Evolutionary conservation across 2,329 filamentous ascomycete genomes (phyloP).

Genomic region (Xylaria sp.): DNA sequence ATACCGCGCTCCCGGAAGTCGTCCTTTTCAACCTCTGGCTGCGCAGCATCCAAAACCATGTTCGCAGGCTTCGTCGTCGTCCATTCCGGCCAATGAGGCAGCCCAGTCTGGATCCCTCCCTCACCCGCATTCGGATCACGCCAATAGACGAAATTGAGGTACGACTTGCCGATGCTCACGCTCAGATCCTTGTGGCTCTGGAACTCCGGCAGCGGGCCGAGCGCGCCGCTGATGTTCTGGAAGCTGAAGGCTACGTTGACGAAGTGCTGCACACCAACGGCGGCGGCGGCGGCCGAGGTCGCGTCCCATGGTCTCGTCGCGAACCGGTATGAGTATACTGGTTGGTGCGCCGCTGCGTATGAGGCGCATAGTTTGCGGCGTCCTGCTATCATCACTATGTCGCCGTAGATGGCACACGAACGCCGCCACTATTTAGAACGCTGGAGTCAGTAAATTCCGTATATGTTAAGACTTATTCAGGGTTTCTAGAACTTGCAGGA

Average conservation of each 20-base stretch:
- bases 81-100: constrained; percentile 38
- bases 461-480: too few relatives aligned
- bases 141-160: constrained; percentile 57
- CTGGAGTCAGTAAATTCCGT: too few relatives aligned
- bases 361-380: constrained; percentile 57
- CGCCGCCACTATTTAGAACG: too few relatives aligned
- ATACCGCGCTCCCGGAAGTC: constrained; percentile 59
- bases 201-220: constrained; percentile 54
- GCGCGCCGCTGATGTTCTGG: constrained; percentile 58
- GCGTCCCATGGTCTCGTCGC: constrained; percentile 57
- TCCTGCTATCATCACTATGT: constrained; percentile 59
- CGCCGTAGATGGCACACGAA: constrained; percentile 56
- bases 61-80: constrained; percentile 53
- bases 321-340: constrained; percentile 60
- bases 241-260: constrained; percentile 61
- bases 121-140: constrained; percentile 53
- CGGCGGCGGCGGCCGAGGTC: constrained; percentile 46
- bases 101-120: background rate
- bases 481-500: too few relatives aligned
- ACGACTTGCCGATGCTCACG: constrained; percentile 52
- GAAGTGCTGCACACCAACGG: constrained; percentile 58
- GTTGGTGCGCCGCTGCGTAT: constrained; percentile 48
- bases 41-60: constrained; percentile 56
- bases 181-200: constrained; percentile 48
- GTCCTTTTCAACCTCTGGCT: constrained; percentile 57